A percentile compares a stretch with the other conserved stretches of the same genome.
Evolutionary conservation across 148 eudicot genomes (phyloP).

Genomic region (Dysphania ambrosioides): DNA sequence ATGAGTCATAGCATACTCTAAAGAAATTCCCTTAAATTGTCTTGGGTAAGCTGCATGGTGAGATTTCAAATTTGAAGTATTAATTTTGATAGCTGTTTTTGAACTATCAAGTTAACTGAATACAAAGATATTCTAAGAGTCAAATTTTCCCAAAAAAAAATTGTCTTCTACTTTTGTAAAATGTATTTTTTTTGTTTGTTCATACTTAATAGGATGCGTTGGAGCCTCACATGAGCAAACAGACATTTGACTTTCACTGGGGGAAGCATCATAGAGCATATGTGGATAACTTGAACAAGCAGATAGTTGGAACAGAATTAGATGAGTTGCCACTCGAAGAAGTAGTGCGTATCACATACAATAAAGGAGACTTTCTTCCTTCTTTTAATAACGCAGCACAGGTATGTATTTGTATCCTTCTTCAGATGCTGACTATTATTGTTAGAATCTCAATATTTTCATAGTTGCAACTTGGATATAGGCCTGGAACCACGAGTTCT

Average conservation of each 20-base stretch:
- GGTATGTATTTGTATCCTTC: conserved; percentile 33
- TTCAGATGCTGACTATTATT: neutral
- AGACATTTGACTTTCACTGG: conserved; percentile 82
- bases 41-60: neutral
- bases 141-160: neutral
- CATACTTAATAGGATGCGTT: conserved; percentile 55
- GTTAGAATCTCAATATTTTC: neutral
- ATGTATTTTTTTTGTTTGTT: neutral
- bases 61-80: neutral
- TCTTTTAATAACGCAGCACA: conserved; percentile 94
- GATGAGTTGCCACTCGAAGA: conserved; percentile 62
- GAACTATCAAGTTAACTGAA: too few relatives aligned
- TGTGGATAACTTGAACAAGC: conserved; percentile 90
- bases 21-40: too few relatives aligned
- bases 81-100: too few relatives aligned
- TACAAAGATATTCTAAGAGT: too few relatives aligned
- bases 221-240: conserved; percentile 87
- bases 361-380: conserved; percentile 83
- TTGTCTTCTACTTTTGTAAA: conserved; percentile 5
- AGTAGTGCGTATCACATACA: conserved; percentile 54
- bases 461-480: conserved; percentile 17
- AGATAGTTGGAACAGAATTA: conserved; percentile 78
- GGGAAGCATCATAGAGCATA: conserved; percentile 83
- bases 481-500: conserved; percentile 94
- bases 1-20: neutral